Base-by-base conservation (phyloP, 2,329 filamentous ascomycete species). In the Colletotrichum nymphaeae region DNA sequence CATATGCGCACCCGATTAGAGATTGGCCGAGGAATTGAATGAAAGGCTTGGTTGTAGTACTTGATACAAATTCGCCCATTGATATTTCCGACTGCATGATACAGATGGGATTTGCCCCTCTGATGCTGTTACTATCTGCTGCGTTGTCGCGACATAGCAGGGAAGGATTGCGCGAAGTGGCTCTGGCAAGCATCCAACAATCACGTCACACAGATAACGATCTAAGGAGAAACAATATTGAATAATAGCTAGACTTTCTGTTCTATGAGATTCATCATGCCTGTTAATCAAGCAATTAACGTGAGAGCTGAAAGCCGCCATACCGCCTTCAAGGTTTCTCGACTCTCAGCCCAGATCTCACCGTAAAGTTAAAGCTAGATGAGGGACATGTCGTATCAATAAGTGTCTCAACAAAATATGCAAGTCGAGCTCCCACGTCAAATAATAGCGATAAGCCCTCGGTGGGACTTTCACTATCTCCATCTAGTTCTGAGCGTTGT, bases 311-410 rank as follows among this genome's bases (percentile, higher is more conserved):
- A 16, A 42, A 19, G 37, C 14, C 32, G 12, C 32, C 11, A 35
- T 35, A 16, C 14, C 16, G 37, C 2, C 16, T 16, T 16, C 14
- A 16, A 16, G 14, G 37, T 5, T 14, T 42, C 12, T 42, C 16
- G 37, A 7, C 14, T 42, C 37, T 16, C 14, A 7, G 14, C 37
- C 37, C 5, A 16, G 14, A 42, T 42, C 37, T 42, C 5, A 6
- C 1, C 2, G 37, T 16, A 19, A 42, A 3, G 3, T 42, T 3
- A 7, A 3, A 7, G 16, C 2, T 42, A 1, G 1, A 6, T 42
- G 14, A 42, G 37, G 16, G 16, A 2, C 2, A 42, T 19, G 5
- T 3, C 5, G 14, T 19, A 42, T 42, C 3, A 42, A 19, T 42
- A 12, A 24, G 49, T 24, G 49, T 7, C 49, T 8, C 4, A 42